Evolutionary conservation across 176 grass and related monocot species (phyloP), one percentile per base, ranked within the genome.

Genomic region (Triticum dicoccoides): DNA sequence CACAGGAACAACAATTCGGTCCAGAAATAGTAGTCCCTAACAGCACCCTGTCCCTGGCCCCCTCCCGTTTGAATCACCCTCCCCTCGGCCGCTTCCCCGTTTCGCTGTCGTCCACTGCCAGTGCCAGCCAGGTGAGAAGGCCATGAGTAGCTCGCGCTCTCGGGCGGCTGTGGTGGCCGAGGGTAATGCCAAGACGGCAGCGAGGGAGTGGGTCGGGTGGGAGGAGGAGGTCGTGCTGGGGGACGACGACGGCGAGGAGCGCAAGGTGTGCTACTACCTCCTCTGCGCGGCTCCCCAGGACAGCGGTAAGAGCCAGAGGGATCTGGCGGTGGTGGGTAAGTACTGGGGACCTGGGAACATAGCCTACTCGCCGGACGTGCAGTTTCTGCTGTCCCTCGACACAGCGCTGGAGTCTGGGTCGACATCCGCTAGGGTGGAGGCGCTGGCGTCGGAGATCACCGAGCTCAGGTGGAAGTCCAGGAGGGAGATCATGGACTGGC

Each of bases 231-330:
- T 92, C 45, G 82, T 90, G 38, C 86, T 82, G 24, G 85, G 67
- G 65, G 83, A 93, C 73, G 82, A 25, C 59, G 47, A 33, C 14
- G 18, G 17, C 0, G 73, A 15, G 73, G 75, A 81, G 74, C 67
- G 87, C 68, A 82, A 86, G 76, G 90, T 95, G 71, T 85, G 89
- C 85, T 95, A 95, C 77, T 95, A 90, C 79, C 76, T 95, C 23
- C 78, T 56, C 47, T 79, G 77, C 51, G 69, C 61, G 20, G 5
- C 15, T 4, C 15, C 62, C 25, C 62, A 41, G 24, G 62, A 17
- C 39, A 24, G 38, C 14, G 25, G 39, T 3, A 39, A 29, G 9
- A 25, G 27, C 3, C 24, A 56, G 61, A 54, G 78, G 90, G 90
- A 92, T 87, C 79, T 92, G 63, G 93, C 87, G 17, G 90, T 95